phyloP scores from a whole-genome alignment of 192 early-diverging fungal genomes.

The Mortierella antarctica region DNA sequence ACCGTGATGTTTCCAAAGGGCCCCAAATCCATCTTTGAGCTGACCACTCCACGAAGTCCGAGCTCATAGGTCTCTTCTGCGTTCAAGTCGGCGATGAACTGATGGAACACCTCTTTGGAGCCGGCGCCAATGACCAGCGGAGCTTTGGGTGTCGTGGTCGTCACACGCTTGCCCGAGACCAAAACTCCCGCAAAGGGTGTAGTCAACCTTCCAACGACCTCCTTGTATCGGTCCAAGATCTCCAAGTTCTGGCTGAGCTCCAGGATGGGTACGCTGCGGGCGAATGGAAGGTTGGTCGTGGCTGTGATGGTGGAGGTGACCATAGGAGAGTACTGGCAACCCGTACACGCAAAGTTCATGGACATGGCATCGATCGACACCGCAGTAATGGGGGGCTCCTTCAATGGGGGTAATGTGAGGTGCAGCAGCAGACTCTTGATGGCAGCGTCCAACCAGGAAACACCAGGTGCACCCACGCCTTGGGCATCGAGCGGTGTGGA shows the following conservation, averaged over 20 bases:
- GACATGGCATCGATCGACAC: slow-evolving; percentile 60
- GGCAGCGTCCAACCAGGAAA: slow-evolving; percentile 7
- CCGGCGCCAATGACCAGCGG: slow-evolving; percentile 48
- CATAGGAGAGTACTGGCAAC: slow-evolving; percentile 54
- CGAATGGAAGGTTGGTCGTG: slow-evolving; percentile 64
- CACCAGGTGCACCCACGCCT: slow-evolving; percentile 24
- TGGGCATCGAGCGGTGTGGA: neutral
- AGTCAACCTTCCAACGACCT: slow-evolving; percentile 17
- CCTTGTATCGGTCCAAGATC: slow-evolving; percentile 28
- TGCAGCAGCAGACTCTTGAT: slow-evolving; percentile 10
- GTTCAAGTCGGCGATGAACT: slow-evolving; percentile 58
- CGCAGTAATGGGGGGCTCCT: slow-evolving; percentile 44
- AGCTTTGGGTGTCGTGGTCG: slow-evolving; percentile 33
- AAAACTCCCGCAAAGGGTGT: slow-evolving; percentile 15
- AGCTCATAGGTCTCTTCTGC: slow-evolving; percentile 38
- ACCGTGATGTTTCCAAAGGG: slow-evolving; percentile 54
- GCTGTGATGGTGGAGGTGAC: slow-evolving; percentile 57
- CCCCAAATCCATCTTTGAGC: slow-evolving; percentile 44
- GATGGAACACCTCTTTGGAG: slow-evolving; percentile 46
- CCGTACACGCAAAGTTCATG: slow-evolving; percentile 50
- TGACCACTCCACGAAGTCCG: slow-evolving; percentile 56
- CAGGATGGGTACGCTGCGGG: slow-evolving; percentile 58
- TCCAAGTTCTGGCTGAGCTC: slow-evolving; percentile 57
- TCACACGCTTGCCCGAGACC: slow-evolving; percentile 49
- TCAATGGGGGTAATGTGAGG: slow-evolving; percentile 5